Evolutionary conservation across 768 basidiomycete genomes (phyloP), one percentile per base, ranked within the genome.

Genomic region (Artomyces pyxidatus): DNA sequence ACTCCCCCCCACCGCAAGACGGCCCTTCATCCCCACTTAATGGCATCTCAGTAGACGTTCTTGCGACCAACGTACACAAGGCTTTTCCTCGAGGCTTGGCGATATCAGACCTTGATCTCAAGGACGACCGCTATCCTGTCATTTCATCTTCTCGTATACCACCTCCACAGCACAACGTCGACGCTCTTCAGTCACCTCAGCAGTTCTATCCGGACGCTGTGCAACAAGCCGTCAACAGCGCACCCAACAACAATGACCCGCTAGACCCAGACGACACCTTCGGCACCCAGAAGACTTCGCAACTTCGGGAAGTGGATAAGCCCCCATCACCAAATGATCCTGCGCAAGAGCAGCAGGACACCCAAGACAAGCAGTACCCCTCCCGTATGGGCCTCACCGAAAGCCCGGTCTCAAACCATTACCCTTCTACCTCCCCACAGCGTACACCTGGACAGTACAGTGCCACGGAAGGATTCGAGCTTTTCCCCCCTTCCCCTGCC

Each of bases 81-180:
- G 62, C 74, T 53, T 81, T 80, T 65, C 68, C 80, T 44, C 72
- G 71, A 58, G 66, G 72, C 37, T 70, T 83, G 50, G 60, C 69
- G 35, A 72, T 81, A 62, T 68, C 75, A 49, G 82, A 83, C 49
- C 70, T 78, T 53, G 79, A 81, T 64, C 74, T 78, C 63, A 71
- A 73, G 58, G 83, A 83, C 68, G 76, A 75, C 60, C 72, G 83
- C 60, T 82, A 83, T 56, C 68, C 58, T 69, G 17, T 48, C 64
- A 26, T 44, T 59, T 21, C 40, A 43, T 50, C 40, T 51, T 51
- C 38, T 43, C 45, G 38, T n/a, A n/a, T n/a, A n/a, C n/a, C n/a
- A n/a, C n/a, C 54, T 46, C 37, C 51, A 12, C 32, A 48, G 37
- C 28, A 11, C 43, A 48, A 8, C 45, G 27, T 23, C 19, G 45